These are phyloP conservation scores for Fusarium oxysporum DNA, from an alignment of 2,329 filamentous ascomycete species.

Conservation along the genomic window DNA sequence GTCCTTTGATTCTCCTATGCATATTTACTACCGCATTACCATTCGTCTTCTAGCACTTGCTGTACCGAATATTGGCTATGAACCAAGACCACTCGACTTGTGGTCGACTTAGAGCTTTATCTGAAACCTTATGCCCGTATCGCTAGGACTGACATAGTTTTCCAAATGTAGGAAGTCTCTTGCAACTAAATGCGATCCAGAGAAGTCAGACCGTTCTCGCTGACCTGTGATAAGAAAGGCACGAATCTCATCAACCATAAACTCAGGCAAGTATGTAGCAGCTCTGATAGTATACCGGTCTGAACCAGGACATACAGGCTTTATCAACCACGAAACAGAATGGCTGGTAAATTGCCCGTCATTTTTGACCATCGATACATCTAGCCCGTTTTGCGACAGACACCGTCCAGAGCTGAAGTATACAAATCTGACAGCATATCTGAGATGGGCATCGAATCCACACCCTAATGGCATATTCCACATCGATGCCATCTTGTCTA, in stretches of 20 bases:
- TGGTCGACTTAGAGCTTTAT: neutral
- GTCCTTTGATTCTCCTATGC: too few relatives aligned
- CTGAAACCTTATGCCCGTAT: neutral
- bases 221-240: neutral
- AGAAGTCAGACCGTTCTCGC: fast-evolving
- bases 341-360: neutral
- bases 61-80: neutral
- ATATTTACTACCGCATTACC: too few relatives aligned
- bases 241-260: neutral
- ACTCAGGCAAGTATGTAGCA: too few relatives aligned
- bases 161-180: neutral
- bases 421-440: neutral
- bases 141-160: neutral
- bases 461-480: neutral
- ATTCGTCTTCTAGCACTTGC: too few relatives aligned
- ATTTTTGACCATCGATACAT: neutral
- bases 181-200: neutral
- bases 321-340: neutral
- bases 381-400: fast-evolving
- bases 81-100: neutral
- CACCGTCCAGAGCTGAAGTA: fast-evolving
- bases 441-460: neutral
- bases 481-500: fast-evolving
- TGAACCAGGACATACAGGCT: neutral
- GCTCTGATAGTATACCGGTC: neutral